Evolutionary conservation across 371 early-diverging fungal species (phyloP).

Genomic region (Choanephora cucurbitarum): DNA sequence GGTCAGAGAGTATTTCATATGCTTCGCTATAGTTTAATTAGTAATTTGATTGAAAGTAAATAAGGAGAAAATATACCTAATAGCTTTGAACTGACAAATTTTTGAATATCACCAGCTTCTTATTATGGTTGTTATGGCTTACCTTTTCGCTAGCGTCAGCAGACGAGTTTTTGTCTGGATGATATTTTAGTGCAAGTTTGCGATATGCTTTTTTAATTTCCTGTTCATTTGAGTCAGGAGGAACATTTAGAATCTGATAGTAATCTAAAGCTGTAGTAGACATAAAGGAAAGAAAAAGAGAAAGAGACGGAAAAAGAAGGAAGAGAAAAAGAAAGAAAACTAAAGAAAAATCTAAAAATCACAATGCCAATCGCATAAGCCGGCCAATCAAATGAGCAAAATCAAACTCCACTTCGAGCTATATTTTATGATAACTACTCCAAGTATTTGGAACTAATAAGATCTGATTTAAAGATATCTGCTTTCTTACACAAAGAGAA

Average conservation of each 20-base stretch:
- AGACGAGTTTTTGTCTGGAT: conserved; percentile 58
- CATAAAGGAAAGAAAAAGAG: conserved; percentile 16
- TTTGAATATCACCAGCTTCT: conserved; percentile 2
- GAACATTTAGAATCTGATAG: conserved; percentile 32
- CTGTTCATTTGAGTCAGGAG: conserved; percentile 32
- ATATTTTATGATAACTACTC: no score
- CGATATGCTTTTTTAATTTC: conserved; percentile 53
- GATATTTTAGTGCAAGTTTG: conserved; percentile 50
- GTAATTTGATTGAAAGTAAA: background rate
- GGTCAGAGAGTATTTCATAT: conserved; percentile 57
- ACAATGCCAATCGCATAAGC: no score
- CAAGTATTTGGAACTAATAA: no score
- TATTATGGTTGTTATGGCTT: no score
- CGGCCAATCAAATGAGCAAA: no score
- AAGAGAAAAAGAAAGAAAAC: background rate
- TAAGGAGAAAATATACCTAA: conserved; percentile 28
- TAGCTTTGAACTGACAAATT: conserved; percentile 41
- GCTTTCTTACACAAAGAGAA: no score
- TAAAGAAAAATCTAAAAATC: conserved; percentile 6
- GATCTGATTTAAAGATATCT: no score
- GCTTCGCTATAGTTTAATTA: conserved; percentile 37
- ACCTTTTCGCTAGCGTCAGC: conserved; percentile 51
- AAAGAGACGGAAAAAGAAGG: conserved; percentile 8
- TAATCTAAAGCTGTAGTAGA: conserved; percentile 18
- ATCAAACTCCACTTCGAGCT: no score